Evolutionary conservation across 305 asterid species (phyloP).

Genomic region (Lippia alba): DNA sequence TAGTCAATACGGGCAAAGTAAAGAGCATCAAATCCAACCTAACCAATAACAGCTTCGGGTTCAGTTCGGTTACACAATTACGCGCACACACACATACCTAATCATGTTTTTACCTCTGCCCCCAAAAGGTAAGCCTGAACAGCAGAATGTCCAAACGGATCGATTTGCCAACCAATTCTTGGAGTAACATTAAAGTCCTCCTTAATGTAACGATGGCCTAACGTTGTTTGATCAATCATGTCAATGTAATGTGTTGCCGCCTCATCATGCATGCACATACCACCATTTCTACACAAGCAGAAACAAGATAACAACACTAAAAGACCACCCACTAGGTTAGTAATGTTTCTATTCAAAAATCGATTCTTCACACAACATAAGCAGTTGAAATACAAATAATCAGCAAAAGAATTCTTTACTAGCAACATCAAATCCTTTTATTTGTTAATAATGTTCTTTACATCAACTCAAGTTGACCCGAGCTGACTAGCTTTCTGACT

Average conservation of each 20-base stretch:
- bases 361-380: not conserved
- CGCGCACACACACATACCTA: not conserved
- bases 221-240: conserved; percentile 96
- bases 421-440: not conserved
- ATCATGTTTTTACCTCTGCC: conserved; percentile 66
- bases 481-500: conserved; percentile 65
- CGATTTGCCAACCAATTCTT: conserved; percentile 98
- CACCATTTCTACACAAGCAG: conserved; percentile 79
- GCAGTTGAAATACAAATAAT: conserved; percentile 15
- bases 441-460: conserved; percentile 34
- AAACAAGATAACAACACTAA: conserved; percentile 14
- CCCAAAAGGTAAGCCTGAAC: conserved; percentile 98
- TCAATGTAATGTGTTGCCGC: conserved; percentile 95
- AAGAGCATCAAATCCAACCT: conserved; percentile 97
- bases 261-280: conserved; percentile 99
- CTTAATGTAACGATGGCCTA: conserved; percentile 82
- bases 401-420: not conserved
- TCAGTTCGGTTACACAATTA: not conserved
- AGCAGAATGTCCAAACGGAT: conserved; percentile 99
- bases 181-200: conserved; percentile 85
- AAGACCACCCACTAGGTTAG: conserved; percentile 7
- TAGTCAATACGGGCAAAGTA: conserved; percentile 96
- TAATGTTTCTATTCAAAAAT: conserved; percentile 12
- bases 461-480: conserved; percentile 98
- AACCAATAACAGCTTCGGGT: conserved; percentile 30